Evolutionary conservation across 768 basidiomycete genomes (phyloP), one percentile per base, ranked within the genome.

Genomic region (Russula foetens): DNA sequence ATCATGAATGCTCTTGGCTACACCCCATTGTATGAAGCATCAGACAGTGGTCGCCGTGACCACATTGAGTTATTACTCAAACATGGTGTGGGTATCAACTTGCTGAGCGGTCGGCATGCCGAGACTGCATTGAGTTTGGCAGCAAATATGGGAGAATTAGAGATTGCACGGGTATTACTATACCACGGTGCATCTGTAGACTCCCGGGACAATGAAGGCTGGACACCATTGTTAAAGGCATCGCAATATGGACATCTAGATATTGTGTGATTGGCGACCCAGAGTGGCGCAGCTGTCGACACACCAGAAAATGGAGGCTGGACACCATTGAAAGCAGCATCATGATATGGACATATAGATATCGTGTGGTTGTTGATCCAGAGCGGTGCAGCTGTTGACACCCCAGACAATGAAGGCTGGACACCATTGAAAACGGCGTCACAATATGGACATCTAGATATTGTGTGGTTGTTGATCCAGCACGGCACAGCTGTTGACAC

Each of bases 91-190:
- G 38, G 31, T 19, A 15, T 41, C 38, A 7, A 57, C 4, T 0
- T 29, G 4, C 26, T 1, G 11, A 1, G 21, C 5, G 1, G 1
- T 0, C 0, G 11, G 1, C n/a, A n/a, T n/a, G 38, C 38, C 7
- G 2, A n/a, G 9, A 49, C 47, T 2, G 38, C 56, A 8, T 41
- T 57, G 14, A 1, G 0, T 1, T 0, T 17, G 4, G 23, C 56
- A 15, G 26, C 56, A 7, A 0, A 3, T 0, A 0, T 1, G 0
- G 47, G 56, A 11, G 35, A 49, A 21, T n/a, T 57, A 7, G 56
- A 57, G 35, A 14, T 57, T 4, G 35, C 12, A 9, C 35, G 8
- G 14, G 3, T 29, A 4, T 41, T 57, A 50, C 26, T 57, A 19
- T 8, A 6, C 2, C 48, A 45, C 14, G 28, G 39, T 4, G 26